phyloP scores from a whole-genome alignment of 306 rosid species.

The Cercis canadensis region DNA sequence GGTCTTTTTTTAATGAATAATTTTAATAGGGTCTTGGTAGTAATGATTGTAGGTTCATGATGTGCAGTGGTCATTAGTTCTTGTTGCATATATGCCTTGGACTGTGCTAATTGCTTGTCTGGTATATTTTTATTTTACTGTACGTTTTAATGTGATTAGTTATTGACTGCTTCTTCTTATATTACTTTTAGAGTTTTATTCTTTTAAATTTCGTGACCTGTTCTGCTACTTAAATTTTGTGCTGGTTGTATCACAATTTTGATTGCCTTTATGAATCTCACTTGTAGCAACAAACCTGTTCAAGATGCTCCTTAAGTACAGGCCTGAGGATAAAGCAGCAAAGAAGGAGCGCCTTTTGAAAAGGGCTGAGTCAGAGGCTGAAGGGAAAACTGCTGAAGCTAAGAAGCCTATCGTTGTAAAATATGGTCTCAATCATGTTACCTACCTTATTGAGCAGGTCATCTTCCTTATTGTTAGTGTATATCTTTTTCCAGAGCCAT shows the following conservation, averaged over 20 bases:
- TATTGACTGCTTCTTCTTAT: no score
- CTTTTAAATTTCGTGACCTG: neutral
- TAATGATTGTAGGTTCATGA: no score
- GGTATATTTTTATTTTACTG: no score
- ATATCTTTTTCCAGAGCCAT: no score
- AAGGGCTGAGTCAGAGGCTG: constrained; percentile 76
- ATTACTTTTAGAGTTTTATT: no score
- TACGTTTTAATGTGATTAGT: neutral
- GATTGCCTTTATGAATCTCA: neutral
- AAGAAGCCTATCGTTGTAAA: constrained; percentile 77
- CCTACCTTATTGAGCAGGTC: constrained; percentile 82
- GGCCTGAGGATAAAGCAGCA: constrained; percentile 78
- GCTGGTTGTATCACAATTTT: neutral
- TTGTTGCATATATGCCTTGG: no score
- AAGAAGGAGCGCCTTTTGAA: constrained; percentile 77
- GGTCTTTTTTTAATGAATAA: no score
- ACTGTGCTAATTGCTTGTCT: no score
- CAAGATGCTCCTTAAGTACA: constrained; percentile 77
- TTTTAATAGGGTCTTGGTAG: no score
- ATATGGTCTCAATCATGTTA: constrained; percentile 83
- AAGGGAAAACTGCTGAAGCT: constrained; percentile 64
- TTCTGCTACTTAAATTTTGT: neutral
- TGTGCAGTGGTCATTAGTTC: no score
- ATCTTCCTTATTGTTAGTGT: neutral
- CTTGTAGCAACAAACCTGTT: constrained; percentile 70